Evolutionary conservation across 2,329 filamentous ascomycete species (phyloP).

Genomic region (Cephalotrichum gorgonifer): DNA sequence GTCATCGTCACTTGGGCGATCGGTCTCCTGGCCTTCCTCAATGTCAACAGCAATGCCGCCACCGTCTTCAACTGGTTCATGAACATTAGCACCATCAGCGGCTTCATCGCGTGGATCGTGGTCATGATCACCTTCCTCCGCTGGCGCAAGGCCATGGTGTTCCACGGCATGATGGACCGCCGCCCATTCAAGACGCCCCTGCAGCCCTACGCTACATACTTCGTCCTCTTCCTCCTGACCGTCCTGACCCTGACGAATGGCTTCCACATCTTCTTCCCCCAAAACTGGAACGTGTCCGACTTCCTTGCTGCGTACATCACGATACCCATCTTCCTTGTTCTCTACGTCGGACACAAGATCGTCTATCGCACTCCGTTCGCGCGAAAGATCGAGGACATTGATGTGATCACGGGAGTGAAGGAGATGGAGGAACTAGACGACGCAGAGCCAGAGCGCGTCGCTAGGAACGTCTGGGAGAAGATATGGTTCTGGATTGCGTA

Average conservation of each 20-base stretch:
- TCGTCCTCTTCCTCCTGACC: conserved; percentile 44
- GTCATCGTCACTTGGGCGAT: conserved; percentile 46
- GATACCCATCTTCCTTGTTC: conserved; percentile 46
- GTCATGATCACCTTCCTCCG: conserved; percentile 49
- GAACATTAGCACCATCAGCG: conserved; percentile 56
- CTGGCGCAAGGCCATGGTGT: conserved; percentile 45
- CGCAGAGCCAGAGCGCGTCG: conserved; percentile 32
- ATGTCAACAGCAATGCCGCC: conserved; percentile 50
- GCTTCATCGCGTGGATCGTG: conserved; percentile 50
- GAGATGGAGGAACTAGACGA: conserved; percentile 51
- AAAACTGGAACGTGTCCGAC: conserved; percentile 48
- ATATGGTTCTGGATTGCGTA: conserved; percentile 48
- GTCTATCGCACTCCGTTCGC: conserved; percentile 30
- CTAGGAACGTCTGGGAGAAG: conserved; percentile 40
- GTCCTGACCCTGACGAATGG: conserved; percentile 65
- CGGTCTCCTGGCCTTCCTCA: conserved; percentile 60
- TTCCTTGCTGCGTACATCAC: conserved; percentile 60
- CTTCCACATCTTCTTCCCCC: conserved; percentile 62
- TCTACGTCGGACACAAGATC: conserved; percentile 53
- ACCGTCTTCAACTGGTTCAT: conserved; percentile 56
- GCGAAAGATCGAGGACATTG: conserved; percentile 36
- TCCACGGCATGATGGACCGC: conserved; percentile 36
- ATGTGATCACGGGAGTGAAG: conserved; percentile 46
- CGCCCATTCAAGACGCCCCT: conserved; percentile 41
- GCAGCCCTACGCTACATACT: conserved; percentile 55